A percentile compares a stretch with the other conserved stretches of the same genome.
These are phyloP conservation scores for Taxillus chinensis DNA, from an alignment of 164 flowering plant species.

Conservation along the genomic window DNA sequence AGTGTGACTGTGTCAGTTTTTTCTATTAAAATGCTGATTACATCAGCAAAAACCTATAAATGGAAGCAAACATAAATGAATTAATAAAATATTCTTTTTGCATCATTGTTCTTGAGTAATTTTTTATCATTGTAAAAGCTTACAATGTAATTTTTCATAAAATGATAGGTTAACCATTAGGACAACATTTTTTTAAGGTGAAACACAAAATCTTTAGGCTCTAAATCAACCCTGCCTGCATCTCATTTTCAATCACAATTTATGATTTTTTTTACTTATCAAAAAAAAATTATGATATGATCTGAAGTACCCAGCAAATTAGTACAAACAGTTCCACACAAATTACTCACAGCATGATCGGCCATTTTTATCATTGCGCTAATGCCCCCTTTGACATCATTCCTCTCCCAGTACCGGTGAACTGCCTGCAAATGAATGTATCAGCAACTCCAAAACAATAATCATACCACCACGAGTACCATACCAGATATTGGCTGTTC, in stretches of 20 bases:
- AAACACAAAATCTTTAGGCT: not conserved
- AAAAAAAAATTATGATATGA: no score
- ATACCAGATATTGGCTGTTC: no score
- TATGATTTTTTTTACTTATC: no score
- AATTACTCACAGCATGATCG: constrained; percentile 68
- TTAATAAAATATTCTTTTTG: not conserved
- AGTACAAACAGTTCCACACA: not conserved
- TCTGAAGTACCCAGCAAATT: not conserved
- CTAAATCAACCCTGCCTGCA: not conserved
- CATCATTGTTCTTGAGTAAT: no score
- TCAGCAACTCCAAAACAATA: not conserved
- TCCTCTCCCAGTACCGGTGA: constrained; percentile 66
- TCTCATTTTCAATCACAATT: not conserved
- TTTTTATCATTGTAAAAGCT: no score
- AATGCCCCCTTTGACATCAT: constrained; percentile 71
- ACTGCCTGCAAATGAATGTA: constrained; percentile 38
- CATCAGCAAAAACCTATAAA: constrained; percentile 79
- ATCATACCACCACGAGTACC: no score
- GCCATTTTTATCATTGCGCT: constrained; percentile 78
- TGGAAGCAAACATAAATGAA: not conserved
- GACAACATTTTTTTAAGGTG: not conserved
- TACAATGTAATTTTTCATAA: no score
- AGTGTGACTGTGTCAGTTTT: constrained; percentile 62
- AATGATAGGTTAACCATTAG: no score
- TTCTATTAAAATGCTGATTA: constrained; percentile 50